These are phyloP conservation scores for Ogataea haglerorum DNA, from an alignment of 805 yeast genomes.

Conservation along the genomic window DNA sequence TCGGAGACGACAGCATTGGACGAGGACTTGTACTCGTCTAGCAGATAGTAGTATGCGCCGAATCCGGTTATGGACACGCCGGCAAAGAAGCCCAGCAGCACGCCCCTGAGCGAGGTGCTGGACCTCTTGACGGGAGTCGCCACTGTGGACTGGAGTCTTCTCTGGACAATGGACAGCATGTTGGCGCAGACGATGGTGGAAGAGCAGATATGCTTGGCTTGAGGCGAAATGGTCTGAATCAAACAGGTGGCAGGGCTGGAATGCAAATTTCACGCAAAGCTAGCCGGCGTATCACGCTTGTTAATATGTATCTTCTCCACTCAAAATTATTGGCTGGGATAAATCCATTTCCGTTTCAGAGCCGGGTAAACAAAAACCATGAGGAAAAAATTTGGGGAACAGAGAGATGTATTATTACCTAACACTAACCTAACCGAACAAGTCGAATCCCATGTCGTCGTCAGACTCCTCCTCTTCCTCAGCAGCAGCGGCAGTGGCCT, in stretches of 20 bases:
- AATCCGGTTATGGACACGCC: slow-evolving; percentile 75
- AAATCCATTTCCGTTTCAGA: neutral
- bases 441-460: slow-evolving; percentile 97
- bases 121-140: slow-evolving; percentile 20
- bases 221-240: neutral
- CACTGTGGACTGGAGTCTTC: slow-evolving; percentile 24
- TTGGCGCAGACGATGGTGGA: neutral
- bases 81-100: slow-evolving; percentile 70
- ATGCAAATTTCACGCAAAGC: neutral
- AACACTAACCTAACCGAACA: slow-evolving; percentile 90
- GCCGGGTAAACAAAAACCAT: slow-evolving; percentile 6
- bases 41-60: slow-evolving; percentile 71
- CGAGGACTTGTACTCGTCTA: slow-evolving; percentile 74
- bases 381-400: neutral
- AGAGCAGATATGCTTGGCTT: neutral
- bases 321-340: slow-evolving; percentile 6
- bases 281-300: neutral
- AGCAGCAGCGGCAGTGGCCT: slow-evolving; percentile 68
- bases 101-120: slow-evolving; percentile 34
- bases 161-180: slow-evolving; percentile 17
- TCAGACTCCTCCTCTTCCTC: slow-evolving; percentile 66
- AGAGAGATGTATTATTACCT: neutral
- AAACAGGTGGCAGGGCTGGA: neutral
- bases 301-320: slow-evolving; percentile 11
- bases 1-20: slow-evolving; percentile 73